Evolutionary conservation across 2,329 filamentous ascomycete species (phyloP).

Genomic region (Neoascochyta sp.): DNA sequence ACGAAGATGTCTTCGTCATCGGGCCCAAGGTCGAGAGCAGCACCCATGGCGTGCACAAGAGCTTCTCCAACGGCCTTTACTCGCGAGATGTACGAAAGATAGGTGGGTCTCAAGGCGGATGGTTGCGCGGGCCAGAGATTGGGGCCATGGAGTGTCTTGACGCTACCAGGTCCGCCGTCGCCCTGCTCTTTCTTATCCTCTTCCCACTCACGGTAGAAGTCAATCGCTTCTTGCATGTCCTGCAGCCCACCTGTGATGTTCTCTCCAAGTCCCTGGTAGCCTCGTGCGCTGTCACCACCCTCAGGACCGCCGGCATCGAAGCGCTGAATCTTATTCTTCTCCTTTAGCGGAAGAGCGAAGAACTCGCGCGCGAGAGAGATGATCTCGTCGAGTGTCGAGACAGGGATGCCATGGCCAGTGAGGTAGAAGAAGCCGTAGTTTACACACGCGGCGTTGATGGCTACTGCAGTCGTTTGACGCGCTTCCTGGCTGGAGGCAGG

Average conservation of each 20-base stretch:
- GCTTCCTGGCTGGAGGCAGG: constrained; percentile 11
- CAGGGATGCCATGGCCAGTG: constrained; percentile 40
- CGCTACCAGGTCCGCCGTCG: constrained; percentile 14
- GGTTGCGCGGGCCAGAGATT: constrained; percentile 45
- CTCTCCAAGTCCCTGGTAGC: constrained; percentile 39
- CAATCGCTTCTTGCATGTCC: constrained; percentile 42
- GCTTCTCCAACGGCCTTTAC: constrained; percentile 31
- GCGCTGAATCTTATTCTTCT: constrained; percentile 37
- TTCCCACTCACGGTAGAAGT: constrained; percentile 39
- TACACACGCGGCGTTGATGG: constrained; percentile 37
- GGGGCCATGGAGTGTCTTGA: constrained; percentile 37
- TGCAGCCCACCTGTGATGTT: constrained; percentile 35
- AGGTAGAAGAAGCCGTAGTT: constrained; percentile 46
- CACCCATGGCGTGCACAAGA: constrained; percentile 39
- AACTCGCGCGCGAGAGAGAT: constrained; percentile 34
- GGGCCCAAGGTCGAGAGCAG: constrained; percentile 30
- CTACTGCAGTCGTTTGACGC: constrained; percentile 23
- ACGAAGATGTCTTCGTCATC: constrained; percentile 35
- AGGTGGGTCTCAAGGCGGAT: constrained; percentile 23
- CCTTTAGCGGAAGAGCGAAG: constrained; percentile 25
- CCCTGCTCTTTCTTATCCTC: constrained; percentile 11
- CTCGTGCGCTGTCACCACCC: constrained; percentile 37
- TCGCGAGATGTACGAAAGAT: constrained; percentile 30
- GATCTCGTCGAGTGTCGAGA: constrained; percentile 19
- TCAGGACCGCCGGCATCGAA: constrained; percentile 29